Conservation (phyloP, 352 stramenopile genomes). For the Globisporangium viniferum region DNA sequence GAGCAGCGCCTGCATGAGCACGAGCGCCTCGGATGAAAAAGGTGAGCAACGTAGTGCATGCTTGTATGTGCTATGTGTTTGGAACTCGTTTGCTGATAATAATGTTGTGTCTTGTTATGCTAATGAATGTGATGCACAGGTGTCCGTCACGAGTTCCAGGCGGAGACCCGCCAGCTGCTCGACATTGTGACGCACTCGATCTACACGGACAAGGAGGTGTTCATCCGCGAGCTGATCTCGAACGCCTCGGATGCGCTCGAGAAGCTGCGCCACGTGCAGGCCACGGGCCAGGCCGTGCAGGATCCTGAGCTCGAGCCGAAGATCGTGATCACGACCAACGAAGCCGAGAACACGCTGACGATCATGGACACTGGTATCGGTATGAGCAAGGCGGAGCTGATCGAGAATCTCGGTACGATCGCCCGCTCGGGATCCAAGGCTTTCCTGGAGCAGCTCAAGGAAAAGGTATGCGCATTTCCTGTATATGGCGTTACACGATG, state of each 20-base stretch:
- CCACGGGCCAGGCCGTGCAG: conserved; percentile 62
- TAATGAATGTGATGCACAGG: conserved; percentile 15
- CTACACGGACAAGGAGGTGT: conserved; percentile 99
- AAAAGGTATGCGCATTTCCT: conserved; percentile 32
- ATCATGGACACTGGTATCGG: conserved; percentile 98
- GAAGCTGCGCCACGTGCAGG: conserved; percentile 95
- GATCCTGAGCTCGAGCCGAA: conserved; percentile 90
- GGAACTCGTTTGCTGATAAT: background rate
- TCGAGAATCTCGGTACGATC: conserved; percentile 98
- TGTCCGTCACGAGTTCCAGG: conserved; percentile 91
- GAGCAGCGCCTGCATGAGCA: conserved; percentile 31
- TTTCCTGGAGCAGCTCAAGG: conserved; percentile 94
- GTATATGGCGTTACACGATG: background rate
- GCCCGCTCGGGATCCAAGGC: conserved; percentile 96
- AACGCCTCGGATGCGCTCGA: conserved; percentile 99
- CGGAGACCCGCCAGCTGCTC: conserved; percentile 93
- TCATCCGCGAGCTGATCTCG: conserved; percentile 98
- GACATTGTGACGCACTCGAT: conserved; percentile 99
- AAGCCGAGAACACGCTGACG: conserved; percentile 94
- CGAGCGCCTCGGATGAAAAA: conserved; percentile 39
- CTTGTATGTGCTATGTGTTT: background rate
- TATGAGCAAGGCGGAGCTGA: conserved; percentile 97
- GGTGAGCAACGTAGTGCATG: conserved; percentile 15
- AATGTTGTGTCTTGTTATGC: background rate
- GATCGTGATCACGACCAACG: conserved; percentile 97